Conservation (phyloP, 768 basidiomycete genomes). For the Dioszegia crocea region DNA sequence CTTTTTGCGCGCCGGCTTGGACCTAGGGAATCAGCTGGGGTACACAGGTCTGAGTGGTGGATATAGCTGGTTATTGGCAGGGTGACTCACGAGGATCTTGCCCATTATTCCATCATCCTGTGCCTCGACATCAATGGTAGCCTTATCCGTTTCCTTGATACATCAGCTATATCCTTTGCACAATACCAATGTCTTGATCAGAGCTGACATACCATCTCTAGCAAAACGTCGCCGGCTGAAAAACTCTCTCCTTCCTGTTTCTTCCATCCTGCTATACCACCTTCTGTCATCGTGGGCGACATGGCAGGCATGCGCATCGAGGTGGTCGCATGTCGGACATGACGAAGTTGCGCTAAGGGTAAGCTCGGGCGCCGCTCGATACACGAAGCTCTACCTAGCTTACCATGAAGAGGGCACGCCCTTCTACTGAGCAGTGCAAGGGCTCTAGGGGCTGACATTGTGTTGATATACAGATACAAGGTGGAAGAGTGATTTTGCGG, state of each 20-base stretch:
- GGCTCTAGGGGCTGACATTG: constrained; percentile 6
- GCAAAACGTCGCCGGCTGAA: constrained; percentile 71
- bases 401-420: constrained; percentile 1
- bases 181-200: no score
- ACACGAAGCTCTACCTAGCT: neutral
- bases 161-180: constrained; percentile 2
- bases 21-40: constrained; percentile 53
- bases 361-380: neutral
- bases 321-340: constrained; percentile 57
- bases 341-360: constrained; percentile 1
- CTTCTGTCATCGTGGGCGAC: constrained; percentile 96
- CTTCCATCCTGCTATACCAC: constrained; percentile 87
- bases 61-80: no score
- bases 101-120: constrained; percentile 51
- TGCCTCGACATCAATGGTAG: constrained; percentile 52
- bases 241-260: constrained; percentile 78
- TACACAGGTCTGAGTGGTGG: no score
- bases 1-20: constrained; percentile 73
- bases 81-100: constrained; percentile 46
- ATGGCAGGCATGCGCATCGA: constrained; percentile 90
- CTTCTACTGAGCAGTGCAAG: neutral
- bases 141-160: constrained; percentile 48
- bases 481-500: neutral
- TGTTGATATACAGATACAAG: neutral
- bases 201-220: constrained; percentile 67